These are phyloP conservation scores for Nemania diffusa DNA, from an alignment of 2,329 filamentous ascomycete genomes.

Conservation along the genomic window DNA sequence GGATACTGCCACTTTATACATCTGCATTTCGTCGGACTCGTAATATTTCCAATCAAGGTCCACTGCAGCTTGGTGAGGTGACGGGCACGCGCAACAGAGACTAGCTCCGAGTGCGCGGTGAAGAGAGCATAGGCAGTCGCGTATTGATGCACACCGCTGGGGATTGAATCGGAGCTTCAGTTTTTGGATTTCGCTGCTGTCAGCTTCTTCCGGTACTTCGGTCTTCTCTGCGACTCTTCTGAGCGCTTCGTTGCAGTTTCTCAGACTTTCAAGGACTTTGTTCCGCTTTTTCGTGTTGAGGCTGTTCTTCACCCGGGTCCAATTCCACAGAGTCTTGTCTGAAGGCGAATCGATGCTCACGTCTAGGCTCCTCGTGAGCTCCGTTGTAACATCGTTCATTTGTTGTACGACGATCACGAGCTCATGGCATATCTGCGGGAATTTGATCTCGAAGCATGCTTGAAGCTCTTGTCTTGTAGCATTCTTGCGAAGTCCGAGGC, in stretches of 20 bases:
- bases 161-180: slow-evolving; percentile 16
- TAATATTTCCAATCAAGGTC: slow-evolving; percentile 18
- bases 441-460: slow-evolving; percentile 15
- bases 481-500: slow-evolving; percentile 12
- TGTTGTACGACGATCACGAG: slow-evolving; percentile 10
- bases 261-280: slow-evolving; percentile 9
- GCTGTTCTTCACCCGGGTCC: slow-evolving; percentile 19
- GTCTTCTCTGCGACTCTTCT: slow-evolving; percentile 15
- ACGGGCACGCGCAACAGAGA: slow-evolving; percentile 13
- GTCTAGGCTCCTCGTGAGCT: slow-evolving; percentile 9
- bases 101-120: slow-evolving; percentile 15
- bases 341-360: slow-evolving; percentile 1
- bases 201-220: slow-evolving; percentile 16
- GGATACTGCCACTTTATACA: slow-evolving; percentile 20
- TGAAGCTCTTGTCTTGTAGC: slow-evolving; percentile 6
- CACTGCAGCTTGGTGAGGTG: slow-evolving; percentile 17
- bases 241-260: slow-evolving; percentile 12
- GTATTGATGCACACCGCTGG: slow-evolving; percentile 14
- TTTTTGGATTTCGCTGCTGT: slow-evolving; percentile 16
- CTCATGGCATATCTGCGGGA: slow-evolving; percentile 19
- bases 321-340: slow-evolving; percentile 10
- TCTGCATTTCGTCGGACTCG: slow-evolving; percentile 8
- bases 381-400: slow-evolving; percentile 6
- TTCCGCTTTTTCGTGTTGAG: slow-evolving; percentile 19
- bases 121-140: slow-evolving; percentile 13